Conservation (phyloP, 2,329 filamentous ascomycete genomes). For the Massarina eburnea region DNA sequence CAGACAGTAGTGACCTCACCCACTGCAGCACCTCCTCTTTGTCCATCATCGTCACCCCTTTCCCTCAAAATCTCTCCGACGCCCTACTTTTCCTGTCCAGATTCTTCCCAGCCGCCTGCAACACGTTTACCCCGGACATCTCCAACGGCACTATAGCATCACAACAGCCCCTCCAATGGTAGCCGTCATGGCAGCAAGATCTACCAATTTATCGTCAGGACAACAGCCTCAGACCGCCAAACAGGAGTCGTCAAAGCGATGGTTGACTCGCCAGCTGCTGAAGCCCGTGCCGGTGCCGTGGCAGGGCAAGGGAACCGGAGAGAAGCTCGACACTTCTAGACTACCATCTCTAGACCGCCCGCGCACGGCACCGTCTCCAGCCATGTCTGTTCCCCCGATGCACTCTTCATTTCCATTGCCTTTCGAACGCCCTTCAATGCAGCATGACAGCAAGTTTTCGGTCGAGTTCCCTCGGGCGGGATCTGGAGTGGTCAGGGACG, state of each 20-base stretch:
- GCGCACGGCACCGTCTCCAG: constrained; percentile 25
- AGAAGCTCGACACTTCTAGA: constrained; percentile 4
- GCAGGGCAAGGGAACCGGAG: constrained; percentile 9
- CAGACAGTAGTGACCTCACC: not conserved
- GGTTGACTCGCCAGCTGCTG: constrained; percentile 28
- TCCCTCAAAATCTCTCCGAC: not conserved
- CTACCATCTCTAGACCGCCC: constrained; percentile 20
- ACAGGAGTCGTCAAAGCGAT: constrained; percentile 22
- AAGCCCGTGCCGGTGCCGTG: constrained; percentile 20
- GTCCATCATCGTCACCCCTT: not conserved
- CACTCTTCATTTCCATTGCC: constrained; percentile 10
- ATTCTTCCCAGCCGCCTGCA: not conserved
- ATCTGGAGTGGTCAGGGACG: constrained; percentile 27
- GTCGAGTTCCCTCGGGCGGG: constrained; percentile 25
- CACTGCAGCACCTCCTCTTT: not conserved
- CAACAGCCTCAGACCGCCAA: constrained; percentile 10
- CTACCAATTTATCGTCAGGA: constrained; percentile 13
- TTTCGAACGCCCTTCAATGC: constrained; percentile 10
- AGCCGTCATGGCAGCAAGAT: constrained; percentile 22
- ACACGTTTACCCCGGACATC: constrained; percentile 9
- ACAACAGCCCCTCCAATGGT: constrained; percentile 7
- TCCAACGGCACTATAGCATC: constrained; percentile 1
- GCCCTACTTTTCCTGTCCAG: constrained; percentile 1
- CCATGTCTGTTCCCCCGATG: not conserved
- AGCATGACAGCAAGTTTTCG: constrained; percentile 17